A percentile compares a stretch with the other conserved stretches of the same genome.
Conservation (phyloP, 2,329 filamentous ascomycete species). For the Pyrenophora graminea region DNA sequence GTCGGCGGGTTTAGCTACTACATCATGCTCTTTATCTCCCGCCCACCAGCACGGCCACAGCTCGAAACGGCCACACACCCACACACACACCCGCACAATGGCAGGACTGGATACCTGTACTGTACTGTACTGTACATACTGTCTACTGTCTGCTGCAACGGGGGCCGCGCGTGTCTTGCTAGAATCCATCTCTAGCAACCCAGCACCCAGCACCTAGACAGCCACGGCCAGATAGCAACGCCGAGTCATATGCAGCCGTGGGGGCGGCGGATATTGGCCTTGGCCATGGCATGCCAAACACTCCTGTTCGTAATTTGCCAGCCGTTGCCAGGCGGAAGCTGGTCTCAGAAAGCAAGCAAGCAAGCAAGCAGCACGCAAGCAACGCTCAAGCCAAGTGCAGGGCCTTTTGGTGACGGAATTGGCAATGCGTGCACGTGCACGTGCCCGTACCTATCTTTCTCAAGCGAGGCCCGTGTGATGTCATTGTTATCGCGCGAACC, state of each 20-base stretch:
- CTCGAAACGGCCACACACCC: conserved; percentile 32
- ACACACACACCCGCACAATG: neutral
- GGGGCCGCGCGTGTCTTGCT: conserved; percentile 6
- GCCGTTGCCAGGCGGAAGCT: conserved; percentile 21
- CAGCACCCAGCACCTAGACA: neutral
- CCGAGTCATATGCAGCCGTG: conserved; percentile 6
- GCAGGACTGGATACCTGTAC: too few relatives aligned
- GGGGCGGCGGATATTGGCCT: conserved; percentile 4
- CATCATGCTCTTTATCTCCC: conserved; percentile 22
- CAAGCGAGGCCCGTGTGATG: conserved; percentile 22
- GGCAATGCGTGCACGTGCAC: conserved; percentile 17
- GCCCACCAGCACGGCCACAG: conserved; percentile 26
- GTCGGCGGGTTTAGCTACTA: conserved; percentile 5
- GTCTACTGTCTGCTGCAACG: neutral
- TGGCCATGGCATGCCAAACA: conserved; percentile 9
- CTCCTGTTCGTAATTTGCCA: conserved; percentile 21
- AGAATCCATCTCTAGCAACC: neutral
- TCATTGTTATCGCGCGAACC: conserved; percentile 15
- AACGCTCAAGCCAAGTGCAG: conserved; percentile 21
- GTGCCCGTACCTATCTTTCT: neutral
- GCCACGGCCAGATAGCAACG: conserved; percentile 15
- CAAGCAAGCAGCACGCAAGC: conserved; percentile 6
- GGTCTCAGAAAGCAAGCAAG: conserved; percentile 9
- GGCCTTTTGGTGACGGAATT: conserved; percentile 3
- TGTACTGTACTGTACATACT: too few relatives aligned